Evolutionary conservation across 352 stramenopile species (phyloP).

Genomic region (Phytophthora fragariaefolia): DNA sequence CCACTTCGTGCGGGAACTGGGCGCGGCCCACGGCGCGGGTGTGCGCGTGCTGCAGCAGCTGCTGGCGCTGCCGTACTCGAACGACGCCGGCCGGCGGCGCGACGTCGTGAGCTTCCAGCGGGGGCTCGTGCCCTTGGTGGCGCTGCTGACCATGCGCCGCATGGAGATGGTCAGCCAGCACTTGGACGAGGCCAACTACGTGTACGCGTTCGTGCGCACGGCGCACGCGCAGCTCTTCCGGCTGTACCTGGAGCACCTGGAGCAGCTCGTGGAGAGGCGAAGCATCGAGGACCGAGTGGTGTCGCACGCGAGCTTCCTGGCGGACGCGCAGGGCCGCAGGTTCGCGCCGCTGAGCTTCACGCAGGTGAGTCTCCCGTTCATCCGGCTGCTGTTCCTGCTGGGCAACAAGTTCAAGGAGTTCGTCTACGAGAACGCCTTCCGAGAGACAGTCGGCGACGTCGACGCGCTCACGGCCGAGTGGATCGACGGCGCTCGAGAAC

Average conservation of each 20-base stretch:
- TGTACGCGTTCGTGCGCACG: conserved; percentile 40
- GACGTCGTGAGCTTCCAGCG: conserved; percentile 47
- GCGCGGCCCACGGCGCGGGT: conserved; percentile 35
- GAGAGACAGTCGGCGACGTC: conserved; percentile 30
- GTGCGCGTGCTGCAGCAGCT: conserved; percentile 37
- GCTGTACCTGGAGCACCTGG: conserved; percentile 37
- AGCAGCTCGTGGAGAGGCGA: conserved; percentile 39
- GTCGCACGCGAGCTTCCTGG: conserved; percentile 35
- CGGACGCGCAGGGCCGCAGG: conserved; percentile 25
- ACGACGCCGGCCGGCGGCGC: conserved; percentile 36
- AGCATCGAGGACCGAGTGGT: conserved; percentile 37
- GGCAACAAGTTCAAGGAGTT: conserved; percentile 58
- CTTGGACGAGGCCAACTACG: conserved; percentile 49
- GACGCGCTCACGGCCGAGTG: conserved; percentile 37
- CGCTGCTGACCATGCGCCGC: conserved; percentile 36
- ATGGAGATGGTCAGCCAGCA: conserved; percentile 46
- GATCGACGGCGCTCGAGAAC: conserved; percentile 15
- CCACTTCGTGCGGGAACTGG: conserved; percentile 46
- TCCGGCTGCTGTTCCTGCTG: conserved; percentile 47
- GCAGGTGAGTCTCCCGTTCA: conserved; percentile 43
- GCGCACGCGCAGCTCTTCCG: conserved; percentile 37
- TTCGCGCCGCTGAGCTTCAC: conserved; percentile 50
- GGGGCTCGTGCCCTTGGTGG: conserved; percentile 44
- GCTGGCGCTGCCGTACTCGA: conserved; percentile 36
- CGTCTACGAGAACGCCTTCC: conserved; percentile 46